These are phyloP conservation scores for Phoma herbarum DNA, from an alignment of 2,329 filamentous ascomycete genomes.

Conservation along the genomic window DNA sequence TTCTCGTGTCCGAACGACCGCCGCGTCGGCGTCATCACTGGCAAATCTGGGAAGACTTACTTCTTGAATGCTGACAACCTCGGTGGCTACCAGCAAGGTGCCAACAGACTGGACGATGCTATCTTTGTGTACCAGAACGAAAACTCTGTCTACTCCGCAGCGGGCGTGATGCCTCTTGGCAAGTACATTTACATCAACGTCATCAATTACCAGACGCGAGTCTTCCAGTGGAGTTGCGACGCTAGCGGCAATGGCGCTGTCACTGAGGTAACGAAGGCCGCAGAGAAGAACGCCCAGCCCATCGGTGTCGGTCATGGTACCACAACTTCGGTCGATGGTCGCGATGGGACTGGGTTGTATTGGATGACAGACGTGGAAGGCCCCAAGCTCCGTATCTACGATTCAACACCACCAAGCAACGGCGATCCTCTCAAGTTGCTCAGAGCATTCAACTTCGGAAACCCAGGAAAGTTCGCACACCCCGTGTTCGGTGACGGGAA, in stretches of 20 bases:
- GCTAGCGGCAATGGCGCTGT: constrained; percentile 61
- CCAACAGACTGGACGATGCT: constrained; percentile 55
- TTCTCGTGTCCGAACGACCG: constrained; percentile 57
- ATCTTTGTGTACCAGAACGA: constrained; percentile 58
- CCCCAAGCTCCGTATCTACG: constrained; percentile 61
- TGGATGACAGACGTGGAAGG: constrained; percentile 67
- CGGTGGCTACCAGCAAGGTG: constrained; percentile 59
- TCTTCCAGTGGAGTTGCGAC: constrained; percentile 67
- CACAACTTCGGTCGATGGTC: constrained; percentile 63
- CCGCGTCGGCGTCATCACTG: constrained; percentile 61
- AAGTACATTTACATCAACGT: constrained; percentile 62
- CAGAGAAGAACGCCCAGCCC: constrained; percentile 60
- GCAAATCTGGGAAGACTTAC: constrained; percentile 62
- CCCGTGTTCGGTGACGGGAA: constrained; percentile 67
- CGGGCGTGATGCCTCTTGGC: constrained; percentile 58
- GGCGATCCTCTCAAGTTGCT: constrained; percentile 59
- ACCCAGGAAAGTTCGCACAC: constrained; percentile 65
- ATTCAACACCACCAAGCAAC: constrained; percentile 57
- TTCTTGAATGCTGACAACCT: constrained; percentile 60
- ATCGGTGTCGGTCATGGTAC: constrained; percentile 67
- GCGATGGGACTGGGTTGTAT: constrained; percentile 64
- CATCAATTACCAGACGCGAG: constrained; percentile 63
- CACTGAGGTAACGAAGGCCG: constrained; percentile 61
- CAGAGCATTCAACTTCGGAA: constrained; percentile 61
- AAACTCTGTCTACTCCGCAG: constrained; percentile 60